Evolutionary conservation across 2,329 filamentous ascomycete genomes (phyloP).

Genomic region (Trichoderma sp.): DNA sequence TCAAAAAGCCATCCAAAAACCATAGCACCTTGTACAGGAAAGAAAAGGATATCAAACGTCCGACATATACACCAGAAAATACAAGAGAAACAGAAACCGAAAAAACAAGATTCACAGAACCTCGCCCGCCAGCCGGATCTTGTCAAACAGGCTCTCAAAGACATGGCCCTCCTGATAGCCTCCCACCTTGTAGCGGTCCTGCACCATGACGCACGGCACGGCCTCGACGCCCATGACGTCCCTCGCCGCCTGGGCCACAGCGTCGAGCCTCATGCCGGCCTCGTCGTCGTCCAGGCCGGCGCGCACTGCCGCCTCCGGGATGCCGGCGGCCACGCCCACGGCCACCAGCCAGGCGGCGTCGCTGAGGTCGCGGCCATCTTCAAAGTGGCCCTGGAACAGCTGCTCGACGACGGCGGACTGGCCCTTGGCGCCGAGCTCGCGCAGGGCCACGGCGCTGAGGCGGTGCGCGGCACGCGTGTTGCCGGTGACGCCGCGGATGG

Average conservation of each 20-base stretch:
- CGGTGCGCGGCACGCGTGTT: constrained; percentile 50
- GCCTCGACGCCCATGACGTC: constrained; percentile 53
- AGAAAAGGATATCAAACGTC: neutral
- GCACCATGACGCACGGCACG: constrained; percentile 73
- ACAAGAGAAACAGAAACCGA: neutral
- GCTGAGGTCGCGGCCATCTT: constrained; percentile 45
- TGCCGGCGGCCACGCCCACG: constrained; percentile 38
- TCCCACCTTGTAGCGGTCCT: constrained; percentile 66
- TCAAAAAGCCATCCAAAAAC: neutral
- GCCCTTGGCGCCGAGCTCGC: constrained; percentile 33
- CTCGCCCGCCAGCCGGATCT: constrained; percentile 41
- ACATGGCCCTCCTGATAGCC: constrained; percentile 69
- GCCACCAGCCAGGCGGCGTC: constrained; percentile 42
- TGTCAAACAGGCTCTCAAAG: constrained; percentile 68
- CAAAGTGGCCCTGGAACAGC: constrained; percentile 48
- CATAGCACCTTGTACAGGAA: neutral
- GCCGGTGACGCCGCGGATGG: constrained; percentile 46
- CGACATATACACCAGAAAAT: neutral
- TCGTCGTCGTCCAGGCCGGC: constrained; percentile 36
- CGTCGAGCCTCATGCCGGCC: constrained; percentile 35
- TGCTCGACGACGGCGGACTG: constrained; percentile 46
- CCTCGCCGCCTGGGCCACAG: constrained; percentile 35
- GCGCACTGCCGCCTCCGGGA: constrained; percentile 35
- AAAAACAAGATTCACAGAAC: neutral
- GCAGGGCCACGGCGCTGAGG: constrained; percentile 47